Evolutionary conservation across 1,284 basidiomycete genomes (phyloP).

Genomic region (Lentinula novae-zelandiae): DNA sequence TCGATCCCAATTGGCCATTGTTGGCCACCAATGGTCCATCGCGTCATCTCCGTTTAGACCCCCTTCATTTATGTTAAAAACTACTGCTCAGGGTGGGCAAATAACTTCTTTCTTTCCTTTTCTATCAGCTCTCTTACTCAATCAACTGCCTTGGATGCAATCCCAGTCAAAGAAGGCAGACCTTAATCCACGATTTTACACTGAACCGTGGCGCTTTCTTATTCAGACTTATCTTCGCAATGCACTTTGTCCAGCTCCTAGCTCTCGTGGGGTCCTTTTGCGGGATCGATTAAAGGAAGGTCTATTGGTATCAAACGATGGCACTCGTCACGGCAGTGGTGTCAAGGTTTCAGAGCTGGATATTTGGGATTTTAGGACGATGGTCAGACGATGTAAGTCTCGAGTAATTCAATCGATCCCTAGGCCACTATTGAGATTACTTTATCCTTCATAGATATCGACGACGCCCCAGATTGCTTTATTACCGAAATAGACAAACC

Average conservation of each 20-base stretch:
- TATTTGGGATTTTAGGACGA: slow-evolving; percentile 4
- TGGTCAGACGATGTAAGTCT: slow-evolving; percentile 3
- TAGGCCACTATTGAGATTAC: not conserved
- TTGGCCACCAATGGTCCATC: too few relatives aligned
- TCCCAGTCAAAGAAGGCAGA: too few relatives aligned
- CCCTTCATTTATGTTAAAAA: too few relatives aligned
- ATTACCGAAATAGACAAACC: not conserved
- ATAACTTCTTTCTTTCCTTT: too few relatives aligned
- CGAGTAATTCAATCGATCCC: not conserved
- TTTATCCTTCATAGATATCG: not conserved
- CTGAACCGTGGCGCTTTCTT: not conserved
- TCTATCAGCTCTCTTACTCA: too few relatives aligned
- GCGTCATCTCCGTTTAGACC: too few relatives aligned
- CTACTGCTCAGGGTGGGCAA: too few relatives aligned
- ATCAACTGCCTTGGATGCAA: too few relatives aligned
- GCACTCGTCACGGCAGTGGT: not conserved
- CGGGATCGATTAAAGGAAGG: not conserved
- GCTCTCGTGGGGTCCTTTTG: not conserved
- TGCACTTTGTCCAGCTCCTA: not conserved
- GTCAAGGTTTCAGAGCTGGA: not conserved
- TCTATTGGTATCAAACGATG: not conserved
- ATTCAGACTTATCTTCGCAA: slow-evolving; percentile 8
- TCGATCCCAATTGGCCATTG: too few relatives aligned
- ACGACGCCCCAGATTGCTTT: not conserved
- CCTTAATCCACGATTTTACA: not conserved